phyloP scores from a whole-genome alignment of 345 rosid genomes.

The Crucihimalaya himalaica region DNA sequence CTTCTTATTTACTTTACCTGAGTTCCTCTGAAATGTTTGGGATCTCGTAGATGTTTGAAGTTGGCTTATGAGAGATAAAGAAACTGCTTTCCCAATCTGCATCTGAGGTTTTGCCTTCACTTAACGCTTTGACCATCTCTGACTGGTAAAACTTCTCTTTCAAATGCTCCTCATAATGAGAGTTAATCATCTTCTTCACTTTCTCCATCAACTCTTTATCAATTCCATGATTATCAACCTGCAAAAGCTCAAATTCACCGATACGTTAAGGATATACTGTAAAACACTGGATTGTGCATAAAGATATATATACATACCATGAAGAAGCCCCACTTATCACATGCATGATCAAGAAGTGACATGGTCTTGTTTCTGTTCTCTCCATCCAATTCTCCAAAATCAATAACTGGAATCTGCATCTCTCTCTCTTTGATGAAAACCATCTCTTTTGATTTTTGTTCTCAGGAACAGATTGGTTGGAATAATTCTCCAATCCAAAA shows the following conservation, averaged over 20 bases:
- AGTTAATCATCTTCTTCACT: slow-evolving; percentile 66
- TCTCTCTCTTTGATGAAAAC: slow-evolving; percentile 25
- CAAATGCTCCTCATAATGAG: slow-evolving; percentile 67
- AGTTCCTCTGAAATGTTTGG: slow-evolving; percentile 62
- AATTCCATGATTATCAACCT: slow-evolving; percentile 85
- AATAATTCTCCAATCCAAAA: background rate
- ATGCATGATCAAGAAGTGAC: slow-evolving; percentile 76
- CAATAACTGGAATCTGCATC: slow-evolving; percentile 70
- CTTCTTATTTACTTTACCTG: slow-evolving; percentile 46
- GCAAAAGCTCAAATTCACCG: slow-evolving; percentile 34
- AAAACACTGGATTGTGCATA: background rate
- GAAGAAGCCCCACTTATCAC: slow-evolving; percentile 87
- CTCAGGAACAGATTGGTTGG: slow-evolving; percentile 29
- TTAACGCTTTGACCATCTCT: slow-evolving; percentile 57
- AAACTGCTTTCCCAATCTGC: slow-evolving; percentile 87
- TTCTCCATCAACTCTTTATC: slow-evolving; percentile 71
- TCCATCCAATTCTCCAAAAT: slow-evolving; percentile 66
- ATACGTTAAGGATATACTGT: background rate
- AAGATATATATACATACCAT: slow-evolving; percentile 49
- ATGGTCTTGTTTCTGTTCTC: slow-evolving; percentile 61
- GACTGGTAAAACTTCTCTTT: slow-evolving; percentile 70
- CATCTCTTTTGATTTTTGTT: slow-evolving; percentile 18
- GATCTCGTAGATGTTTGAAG: slow-evolving; percentile 58
- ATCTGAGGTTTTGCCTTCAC: slow-evolving; percentile 45
- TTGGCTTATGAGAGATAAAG: slow-evolving; percentile 75